Evolutionary conservation across 768 basidiomycete species (phyloP), one percentile per base, ranked within the genome.

Genomic region (Amyloporia xantha): DNA sequence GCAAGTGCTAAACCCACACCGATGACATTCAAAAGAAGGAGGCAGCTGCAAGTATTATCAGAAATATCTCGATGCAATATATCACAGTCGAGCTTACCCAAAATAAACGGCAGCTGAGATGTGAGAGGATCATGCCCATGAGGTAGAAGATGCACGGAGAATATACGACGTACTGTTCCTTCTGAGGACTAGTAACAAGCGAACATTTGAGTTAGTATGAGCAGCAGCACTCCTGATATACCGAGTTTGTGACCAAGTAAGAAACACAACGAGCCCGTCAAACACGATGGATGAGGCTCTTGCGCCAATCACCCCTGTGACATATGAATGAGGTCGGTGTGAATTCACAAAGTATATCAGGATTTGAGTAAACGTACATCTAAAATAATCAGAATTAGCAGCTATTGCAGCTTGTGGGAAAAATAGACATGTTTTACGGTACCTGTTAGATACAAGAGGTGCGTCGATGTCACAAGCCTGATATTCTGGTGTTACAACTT

Each of bases 181-280:
- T 21, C 37, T 27, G 15, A 47, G 46, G 21, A 47, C 37, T 2
- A 6, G 6, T 4, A 12, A 25, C 5, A 27, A 25, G 23, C 36
- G 3, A n/a, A n/a, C 27, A 12, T 11, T 9, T 5, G 36, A 11
- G 24, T 42, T 24, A 15, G 19, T 23, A 26, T 11, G 5, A 42
- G 24, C 17, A 19, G 10, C 12, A 37, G 40, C 47, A 5, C 50
- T 43, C 12, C 36, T n/a, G n/a, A n/a, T n/a, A n/a, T n/a, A 21
- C 11, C 42, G 48, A 17, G 51, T 53, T 45, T 49, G 52, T 10
- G 40, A 11, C 53, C 53, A 57, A n/a, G 56, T 57, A 19, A 57
- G 28, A 1, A 35, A 40, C 17, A 54, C 45, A 2, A 57, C 56
- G 26, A 57, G 21, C 1, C 48, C 53, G 33, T 57, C 56, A 1